Base-by-base conservation (phyloP, 345 rosid genomes). In the Arabis hirsuta region DNA sequence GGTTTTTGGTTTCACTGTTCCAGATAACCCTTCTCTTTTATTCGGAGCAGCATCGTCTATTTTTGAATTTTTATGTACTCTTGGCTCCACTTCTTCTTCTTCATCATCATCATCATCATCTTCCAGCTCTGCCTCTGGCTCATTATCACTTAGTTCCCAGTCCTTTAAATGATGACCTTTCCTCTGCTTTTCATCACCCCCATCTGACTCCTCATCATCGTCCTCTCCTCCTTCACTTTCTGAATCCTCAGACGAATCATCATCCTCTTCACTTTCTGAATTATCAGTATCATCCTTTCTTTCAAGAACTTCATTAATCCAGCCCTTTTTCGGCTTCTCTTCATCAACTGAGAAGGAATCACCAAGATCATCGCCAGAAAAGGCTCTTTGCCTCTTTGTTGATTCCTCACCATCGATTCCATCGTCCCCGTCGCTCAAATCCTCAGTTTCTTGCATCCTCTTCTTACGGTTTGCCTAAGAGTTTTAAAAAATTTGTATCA, bases 111-210 rank as follows among this genome's bases (percentile, higher is more conserved):
- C 48, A 3, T 13, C 67, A 38, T 77, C 88, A 55, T 79, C 87
- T 45, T 86, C 87, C 73, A 86, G 79, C 80, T 83, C 87, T 12
- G 76, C 74, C 56, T 66, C 89, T 68, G 87, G 72, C 76, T 85
- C 71, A 29, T 87, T 96, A 80, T 91, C 98, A 81, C 96, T 91
- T 74, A 87, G 96, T 74, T 91, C 96, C 97, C 98, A 95, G 51
- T 88, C 96, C 79, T 83, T 82, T 73, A 88, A 55, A 67, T 81
- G 72, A 56, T 45, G 47, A 67, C 53, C 20, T 67, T 80, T 81
- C 27, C 67, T 80, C 43, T 10, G 10, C 29, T 74, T 81, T 41
- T 69, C 77, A 67, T 69, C 71, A 50, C 65, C 82, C 20, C 82
- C 97, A 76, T 80, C 88, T 42, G 83, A 80, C 80, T 74, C 87